Base-by-base conservation (phyloP, 345 rosid species). In the Moringa oleifera region DNA sequence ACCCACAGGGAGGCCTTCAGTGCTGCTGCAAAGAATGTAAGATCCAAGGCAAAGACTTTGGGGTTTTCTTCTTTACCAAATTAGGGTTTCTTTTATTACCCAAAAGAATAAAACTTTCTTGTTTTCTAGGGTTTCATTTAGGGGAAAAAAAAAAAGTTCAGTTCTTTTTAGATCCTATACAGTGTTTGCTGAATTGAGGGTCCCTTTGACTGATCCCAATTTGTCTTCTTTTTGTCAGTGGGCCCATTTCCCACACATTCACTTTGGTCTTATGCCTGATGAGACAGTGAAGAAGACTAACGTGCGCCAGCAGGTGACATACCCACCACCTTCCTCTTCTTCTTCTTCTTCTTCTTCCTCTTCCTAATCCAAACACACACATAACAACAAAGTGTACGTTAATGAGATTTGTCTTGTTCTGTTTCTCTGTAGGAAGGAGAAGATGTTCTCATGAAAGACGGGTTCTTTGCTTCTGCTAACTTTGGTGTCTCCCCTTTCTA, bases 231-330 rank as follows among this genome's bases (percentile, higher is more conserved):
- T 55, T 23, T 64, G 70, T 31, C 75, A 82, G 87, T 82, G 84
- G 84, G 87, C 87, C 74, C 87, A 82, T 62, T 82, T 79, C 37
- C 87, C 87, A 17, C 82, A 79, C 64, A 82, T 82, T 67, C 87
- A 80, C 69, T 82, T 82, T 61, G 87, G 87, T 51, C 80, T 79
- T 25, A 73, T 80, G 87, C 84, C 87, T 68, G 84, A 82, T 68
- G 80, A 79, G 53, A 69, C 77, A 47, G 70, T 65, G 68, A 82
- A 75, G 80, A 82, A 75, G 61, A 21, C 83, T 55, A 74, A 73
- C 72, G 65, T 71, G 67, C 75, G 64, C 78, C 81, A 73, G 62
- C 81, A 73, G 77, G 77, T 59, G 31, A 63, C 15, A 20, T 46
- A 22, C 51, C 45, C 62, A 23, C 62, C 23, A n/a, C 66, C 36